These are phyloP conservation scores for Alectoria sarmentosa DNA, from an alignment of 495 filamentous ascomycete species.

Conservation along the genomic window DNA sequence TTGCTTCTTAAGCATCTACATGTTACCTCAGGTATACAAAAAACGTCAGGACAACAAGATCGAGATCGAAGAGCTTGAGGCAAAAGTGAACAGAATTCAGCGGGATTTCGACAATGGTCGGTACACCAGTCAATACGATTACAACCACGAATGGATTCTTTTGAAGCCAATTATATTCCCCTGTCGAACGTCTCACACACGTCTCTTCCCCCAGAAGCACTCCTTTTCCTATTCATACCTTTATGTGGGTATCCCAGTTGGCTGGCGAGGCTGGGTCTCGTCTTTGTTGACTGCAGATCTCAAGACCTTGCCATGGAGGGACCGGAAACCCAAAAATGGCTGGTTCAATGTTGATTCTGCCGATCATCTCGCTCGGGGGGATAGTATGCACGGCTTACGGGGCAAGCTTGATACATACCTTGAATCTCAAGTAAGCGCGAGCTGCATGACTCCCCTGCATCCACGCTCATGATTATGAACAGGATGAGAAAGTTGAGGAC, in stretches of 20 bases:
- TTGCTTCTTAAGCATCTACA: neutral
- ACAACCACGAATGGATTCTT: neutral
- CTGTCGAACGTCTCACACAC: slow-evolving; percentile 52
- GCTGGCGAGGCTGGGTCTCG: slow-evolving; percentile 46
- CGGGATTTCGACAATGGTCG: neutral
- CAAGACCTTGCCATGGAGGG: neutral
- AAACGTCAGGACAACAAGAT: neutral
- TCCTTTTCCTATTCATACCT: slow-evolving; percentile 61
- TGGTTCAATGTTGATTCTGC: slow-evolving; percentile 53
- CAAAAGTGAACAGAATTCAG: neutral
- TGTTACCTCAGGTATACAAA: neutral
- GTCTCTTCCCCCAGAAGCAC: slow-evolving; percentile 56
- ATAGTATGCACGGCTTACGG: slow-evolving; percentile 39
- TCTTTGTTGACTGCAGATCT: slow-evolving; percentile 48
- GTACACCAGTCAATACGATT: neutral
- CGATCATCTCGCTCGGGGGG: slow-evolving; percentile 52
- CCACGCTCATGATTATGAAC: neutral
- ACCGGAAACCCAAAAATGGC: slow-evolving; percentile 20
- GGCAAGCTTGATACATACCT: slow-evolving; percentile 56
- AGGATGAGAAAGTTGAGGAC: slow-evolving; percentile 22
- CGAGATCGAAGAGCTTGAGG: neutral
- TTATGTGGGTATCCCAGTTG: slow-evolving; percentile 58
- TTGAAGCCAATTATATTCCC: slow-evolving; percentile 47
- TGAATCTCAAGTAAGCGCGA: slow-evolving; percentile 26
- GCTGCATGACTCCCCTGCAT: neutral